These are phyloP conservation scores for Emericellopsis cladophorae DNA, from an alignment of 2,329 filamentous ascomycete species.

Conservation along the genomic window DNA sequence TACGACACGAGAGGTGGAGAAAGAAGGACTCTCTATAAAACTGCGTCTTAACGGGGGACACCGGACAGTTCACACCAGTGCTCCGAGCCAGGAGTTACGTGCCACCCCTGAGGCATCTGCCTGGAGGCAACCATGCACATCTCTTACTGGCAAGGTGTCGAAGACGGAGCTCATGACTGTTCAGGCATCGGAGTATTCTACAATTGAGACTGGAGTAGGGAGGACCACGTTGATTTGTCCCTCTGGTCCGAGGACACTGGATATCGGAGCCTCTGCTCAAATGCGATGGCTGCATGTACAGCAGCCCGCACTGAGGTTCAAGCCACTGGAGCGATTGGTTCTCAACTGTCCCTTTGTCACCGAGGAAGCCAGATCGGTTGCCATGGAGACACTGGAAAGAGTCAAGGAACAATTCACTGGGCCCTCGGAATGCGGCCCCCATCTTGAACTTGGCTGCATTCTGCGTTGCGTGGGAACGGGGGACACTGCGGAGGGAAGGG, in stretches of 20 bases:
- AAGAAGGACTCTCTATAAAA: neutral
- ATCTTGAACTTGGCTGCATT: conserved; percentile 1
- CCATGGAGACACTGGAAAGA: neutral
- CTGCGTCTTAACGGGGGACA: neutral
- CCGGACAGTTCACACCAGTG: neutral
- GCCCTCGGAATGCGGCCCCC: conserved; percentile 1
- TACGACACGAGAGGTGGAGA: neutral
- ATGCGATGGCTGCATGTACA: neutral
- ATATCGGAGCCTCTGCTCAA: neutral
- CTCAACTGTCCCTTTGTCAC: conserved; percentile 1
- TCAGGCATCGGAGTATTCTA: neutral
- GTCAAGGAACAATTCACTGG: conserved; percentile 1
- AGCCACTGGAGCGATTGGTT: conserved; percentile 1
- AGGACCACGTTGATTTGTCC: neutral
- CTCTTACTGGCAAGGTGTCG: neutral
- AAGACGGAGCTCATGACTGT: neutral
- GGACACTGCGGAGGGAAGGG: neutral
- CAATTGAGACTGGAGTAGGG: neutral
- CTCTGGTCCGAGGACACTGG: neutral
- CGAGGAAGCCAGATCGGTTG: neutral
- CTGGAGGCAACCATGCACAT: neutral
- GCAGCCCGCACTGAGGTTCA: neutral
- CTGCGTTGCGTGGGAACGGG: conserved; percentile 1
- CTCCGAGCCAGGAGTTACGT: neutral
- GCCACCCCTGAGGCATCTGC: neutral